A percentile compares a stretch with the other conserved stretches of the same genome.
phyloP scores from a whole-genome alignment of 2,329 filamentous ascomycete species.

The Chaetomiaceae sp. region DNA sequence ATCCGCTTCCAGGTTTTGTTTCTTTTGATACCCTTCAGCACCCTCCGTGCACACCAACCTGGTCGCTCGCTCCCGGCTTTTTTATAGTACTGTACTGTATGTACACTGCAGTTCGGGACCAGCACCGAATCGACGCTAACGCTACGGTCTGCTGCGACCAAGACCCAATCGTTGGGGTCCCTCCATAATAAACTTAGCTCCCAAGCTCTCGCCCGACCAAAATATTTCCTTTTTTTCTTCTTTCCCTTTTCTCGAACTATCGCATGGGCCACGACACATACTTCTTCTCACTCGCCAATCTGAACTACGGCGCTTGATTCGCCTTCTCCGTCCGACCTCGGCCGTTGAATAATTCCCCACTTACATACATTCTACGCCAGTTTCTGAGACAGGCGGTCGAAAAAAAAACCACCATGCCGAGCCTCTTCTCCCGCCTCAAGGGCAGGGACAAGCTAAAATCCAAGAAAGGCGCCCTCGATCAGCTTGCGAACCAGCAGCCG shows the following conservation, averaged over 20 bases:
- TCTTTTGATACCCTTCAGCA: conserved; percentile 11
- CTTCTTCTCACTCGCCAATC: not conserved
- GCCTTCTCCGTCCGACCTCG: not conserved
- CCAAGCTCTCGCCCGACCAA: conserved; percentile 7
- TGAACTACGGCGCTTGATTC: conserved; percentile 7
- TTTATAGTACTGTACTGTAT: too few species aligned
- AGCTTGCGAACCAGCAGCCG: conserved; percentile 49
- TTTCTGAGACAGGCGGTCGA: conserved; percentile 15
- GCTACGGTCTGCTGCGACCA: conserved; percentile 7
- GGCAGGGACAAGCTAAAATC: conserved; percentile 63
- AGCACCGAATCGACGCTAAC: conserved; percentile 19
- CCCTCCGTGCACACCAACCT: too few species aligned
- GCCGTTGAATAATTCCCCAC: conserved; percentile 12
- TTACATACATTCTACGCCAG: conserved; percentile 10
- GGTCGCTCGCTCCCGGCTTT: too few species aligned
- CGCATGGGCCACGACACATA: conserved; percentile 10
- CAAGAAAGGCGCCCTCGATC: conserved; percentile 59
- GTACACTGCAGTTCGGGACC: not conserved
- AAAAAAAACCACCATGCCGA: conserved; percentile 43
- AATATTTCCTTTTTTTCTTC: conserved; percentile 19
- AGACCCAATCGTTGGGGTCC: conserved; percentile 10
- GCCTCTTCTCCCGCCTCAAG: conserved; percentile 64
- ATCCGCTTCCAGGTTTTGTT: not conserved
- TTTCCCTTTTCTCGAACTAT: conserved; percentile 15
- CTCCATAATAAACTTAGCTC: conserved; percentile 21